Base-by-base conservation (phyloP, 192 early-diverging fungal species). In the Backusella luteola region DNA sequence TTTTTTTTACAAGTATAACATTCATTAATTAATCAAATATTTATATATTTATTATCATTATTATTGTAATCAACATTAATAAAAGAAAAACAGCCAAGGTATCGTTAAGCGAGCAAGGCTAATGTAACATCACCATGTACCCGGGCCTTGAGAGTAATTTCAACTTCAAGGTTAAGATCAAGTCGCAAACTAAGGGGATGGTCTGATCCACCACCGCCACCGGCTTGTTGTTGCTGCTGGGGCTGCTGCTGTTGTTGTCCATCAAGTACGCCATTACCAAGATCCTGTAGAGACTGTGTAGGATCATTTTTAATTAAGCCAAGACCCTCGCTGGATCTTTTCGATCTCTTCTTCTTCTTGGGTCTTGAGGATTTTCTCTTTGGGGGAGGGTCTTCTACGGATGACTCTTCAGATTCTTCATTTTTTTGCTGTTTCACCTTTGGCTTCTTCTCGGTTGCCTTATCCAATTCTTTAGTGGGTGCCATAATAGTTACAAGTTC, bases 61-160 rank as follows among this genome's bases (percentile, higher is more conserved):
- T 29, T 23, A 19, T 1, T 39, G 9, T 9, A 11, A 2, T 29
- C 23, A 63, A 29, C 7, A 63, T 63, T 39, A 66, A 56, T 21
- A 63, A 29, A 42, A 36, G 17, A 53, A 66, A 63, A 63, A 67
- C 9, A 15, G 4, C 23, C 36, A 29, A n/a, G 1, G 19, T 19
- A 38, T 26, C 23, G 11, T 46, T 76, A 76, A 69, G 67, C 67
- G n/a, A 77, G 32, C 26, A 77, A 49, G 23, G 76, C 76, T 8
- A 77, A 69, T 3, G 76, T 77, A 21, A 77, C 70, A 71, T 77
- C 76, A 42, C 76, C 76, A 34, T 77, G 76, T 15, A 77, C 53
- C 21, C 53, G 69, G 11, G 76, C 76, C 41, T 77, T 77, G 38
- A 77, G 59, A 39, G 69, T 69, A 32, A 77, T 72, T 34, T 77